These are phyloP conservation scores for Rostrohypoxylon terebratum DNA, from an alignment of 495 filamentous ascomycete genomes.

Conservation along the genomic window DNA sequence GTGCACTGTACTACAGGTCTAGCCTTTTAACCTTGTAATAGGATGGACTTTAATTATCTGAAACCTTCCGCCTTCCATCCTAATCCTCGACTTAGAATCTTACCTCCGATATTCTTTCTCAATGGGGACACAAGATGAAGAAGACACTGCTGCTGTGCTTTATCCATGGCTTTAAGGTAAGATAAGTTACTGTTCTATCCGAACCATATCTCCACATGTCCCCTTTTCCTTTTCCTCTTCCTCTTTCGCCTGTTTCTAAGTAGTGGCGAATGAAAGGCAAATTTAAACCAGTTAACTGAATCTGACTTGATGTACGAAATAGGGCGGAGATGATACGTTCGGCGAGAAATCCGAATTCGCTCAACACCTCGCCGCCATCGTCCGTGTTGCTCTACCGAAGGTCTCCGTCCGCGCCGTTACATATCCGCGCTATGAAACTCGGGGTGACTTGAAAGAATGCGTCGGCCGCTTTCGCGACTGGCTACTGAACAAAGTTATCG, in stretches of 20 bases:
- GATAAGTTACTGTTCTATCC: conserved; percentile 16
- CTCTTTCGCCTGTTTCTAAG: background rate
- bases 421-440: conserved; percentile 93
- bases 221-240: background rate
- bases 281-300: conserved; percentile 30
- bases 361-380: conserved; percentile 74
- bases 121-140: conserved; percentile 70
- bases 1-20: background rate
- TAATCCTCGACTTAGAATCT: conserved; percentile 2
- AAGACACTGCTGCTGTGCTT: conserved; percentile 92
- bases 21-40: background rate
- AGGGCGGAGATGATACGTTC: conserved; percentile 78
- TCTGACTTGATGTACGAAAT: background rate
- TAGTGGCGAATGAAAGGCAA: conserved; percentile 68
- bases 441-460: conserved; percentile 84
- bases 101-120: conserved; percentile 21
- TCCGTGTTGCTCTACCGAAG: conserved; percentile 78
- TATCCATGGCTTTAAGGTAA: conserved; percentile 97
- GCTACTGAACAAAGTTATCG: conserved; percentile 92
- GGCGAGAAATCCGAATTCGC: conserved; percentile 72
- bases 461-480: conserved; percentile 88
- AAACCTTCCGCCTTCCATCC: conserved; percentile 2
- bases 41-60: background rate
- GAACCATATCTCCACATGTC: background rate
- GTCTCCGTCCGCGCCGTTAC: conserved; percentile 75